Evolutionary conservation across 768 basidiomycete species (phyloP).

Genomic region (Lentinula sp.): DNA sequence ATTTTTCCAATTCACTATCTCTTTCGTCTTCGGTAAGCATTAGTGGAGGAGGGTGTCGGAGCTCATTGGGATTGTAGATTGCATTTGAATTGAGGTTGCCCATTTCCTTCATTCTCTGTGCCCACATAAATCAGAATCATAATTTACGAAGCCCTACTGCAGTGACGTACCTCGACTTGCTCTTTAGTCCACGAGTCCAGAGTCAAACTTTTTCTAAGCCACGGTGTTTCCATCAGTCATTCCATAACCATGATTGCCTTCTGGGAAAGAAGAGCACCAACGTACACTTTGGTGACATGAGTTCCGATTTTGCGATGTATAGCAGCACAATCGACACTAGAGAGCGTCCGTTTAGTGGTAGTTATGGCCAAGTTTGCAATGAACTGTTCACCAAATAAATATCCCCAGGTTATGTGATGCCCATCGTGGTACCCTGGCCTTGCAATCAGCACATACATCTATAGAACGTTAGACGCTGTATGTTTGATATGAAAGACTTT

Average conservation of each 20-base stretch:
- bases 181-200: constrained; percentile 86
- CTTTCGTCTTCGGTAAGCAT: constrained; percentile 73
- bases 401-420: constrained; percentile 85
- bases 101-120: constrained; percentile 68
- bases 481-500: neutral
- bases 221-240: neutral
- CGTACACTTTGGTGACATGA: constrained; percentile 89
- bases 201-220: constrained; percentile 77
- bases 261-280: constrained; percentile 11
- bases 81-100: constrained; percentile 82
- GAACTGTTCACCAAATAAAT: constrained; percentile 63
- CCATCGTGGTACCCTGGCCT: constrained; percentile 83
- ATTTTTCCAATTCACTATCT: constrained; percentile 88
- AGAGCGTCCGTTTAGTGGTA: constrained; percentile 9
- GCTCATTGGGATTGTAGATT: constrained; percentile 79
- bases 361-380: neutral
- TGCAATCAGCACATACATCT: constrained; percentile 94
- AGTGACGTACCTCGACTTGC: constrained; percentile 67
- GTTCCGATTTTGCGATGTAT: constrained; percentile 94
- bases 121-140: constrained; percentile 8
- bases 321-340: constrained; percentile 80
- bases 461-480: neutral
- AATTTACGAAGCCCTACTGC: neutral
- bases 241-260: neutral
- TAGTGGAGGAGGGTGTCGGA: constrained; percentile 75